phyloP scores from a whole-genome alignment of 2,329 filamentous ascomycete genomes.

The Aschersonia sp. region DNA sequence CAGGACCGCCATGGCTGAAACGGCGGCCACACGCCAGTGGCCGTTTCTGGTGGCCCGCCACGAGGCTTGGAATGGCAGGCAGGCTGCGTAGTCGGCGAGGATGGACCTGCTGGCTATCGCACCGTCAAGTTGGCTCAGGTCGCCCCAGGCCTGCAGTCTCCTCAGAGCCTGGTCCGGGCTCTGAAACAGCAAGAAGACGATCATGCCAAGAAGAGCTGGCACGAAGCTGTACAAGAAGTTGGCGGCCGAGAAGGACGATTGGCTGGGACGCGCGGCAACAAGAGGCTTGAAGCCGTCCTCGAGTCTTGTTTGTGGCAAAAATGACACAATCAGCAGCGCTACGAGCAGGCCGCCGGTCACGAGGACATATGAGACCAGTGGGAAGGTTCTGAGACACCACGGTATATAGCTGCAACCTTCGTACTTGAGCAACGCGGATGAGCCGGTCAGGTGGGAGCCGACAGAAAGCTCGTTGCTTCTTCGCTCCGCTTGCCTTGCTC shows the following conservation, averaged over 20 bases:
- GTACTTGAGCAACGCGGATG: constrained; percentile 9
- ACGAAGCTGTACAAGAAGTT: constrained; percentile 80
- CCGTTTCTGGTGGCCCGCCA: constrained; percentile 42
- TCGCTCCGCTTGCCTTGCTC: neutral
- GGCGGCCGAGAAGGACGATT: constrained; percentile 62
- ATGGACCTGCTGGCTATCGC: constrained; percentile 48
- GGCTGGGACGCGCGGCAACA: constrained; percentile 44
- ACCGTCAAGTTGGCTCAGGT: constrained; percentile 42
- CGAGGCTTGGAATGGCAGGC: constrained; percentile 45
- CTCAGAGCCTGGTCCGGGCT: constrained; percentile 52
- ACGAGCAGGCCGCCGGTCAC: constrained; percentile 46
- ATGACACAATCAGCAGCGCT: constrained; percentile 65
- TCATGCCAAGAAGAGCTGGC: constrained; percentile 51
- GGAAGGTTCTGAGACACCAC: constrained; percentile 57
- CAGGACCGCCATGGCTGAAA: constrained; percentile 44
- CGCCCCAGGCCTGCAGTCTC: constrained; percentile 54
- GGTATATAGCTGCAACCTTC: constrained; percentile 50
- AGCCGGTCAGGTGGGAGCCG: constrained; percentile 13
- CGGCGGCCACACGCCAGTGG: constrained; percentile 50
- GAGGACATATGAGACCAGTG: constrained; percentile 52
- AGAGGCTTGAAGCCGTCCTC: constrained; percentile 57
- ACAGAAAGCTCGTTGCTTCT: constrained; percentile 16
- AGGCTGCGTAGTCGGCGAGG: constrained; percentile 56
- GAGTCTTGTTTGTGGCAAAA: constrained; percentile 54
- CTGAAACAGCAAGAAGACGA: constrained; percentile 54